Base-by-base conservation (phyloP, 495 filamentous ascomycete genomes). In the Penicillium ucsense region DNA sequence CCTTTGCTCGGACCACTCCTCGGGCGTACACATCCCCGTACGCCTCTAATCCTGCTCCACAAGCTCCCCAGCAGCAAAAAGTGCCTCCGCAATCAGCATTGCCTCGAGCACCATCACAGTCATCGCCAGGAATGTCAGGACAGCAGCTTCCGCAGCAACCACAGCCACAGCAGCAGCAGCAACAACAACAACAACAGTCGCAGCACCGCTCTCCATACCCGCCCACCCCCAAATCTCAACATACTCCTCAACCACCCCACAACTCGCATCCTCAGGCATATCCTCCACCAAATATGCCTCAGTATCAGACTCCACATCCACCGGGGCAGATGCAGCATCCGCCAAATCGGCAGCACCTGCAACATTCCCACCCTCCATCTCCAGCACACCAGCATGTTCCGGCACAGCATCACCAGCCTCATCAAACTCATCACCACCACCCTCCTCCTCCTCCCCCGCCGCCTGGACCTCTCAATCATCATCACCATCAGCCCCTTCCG, bases 1-100 rank as follows among this genome's bases (percentile, higher is more conserved):
- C 69, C 27, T 71, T 73, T 47, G 65, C 66, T 20, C 62, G 65
- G 43, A 63, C 64, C 9, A 60, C 60, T 5, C 63, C 70, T 9
- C 59, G 65, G 27, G 66, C 66, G 11, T 73, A 71, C 48, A 70
- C 63, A 29, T 70, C 67, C 32, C 63, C 65, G 31, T 72, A 74
- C 49, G 64, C 71, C 41, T 68, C 66, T 43, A 63, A 67, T 42
- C 62, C 67, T 9, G 53, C 70, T 38, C 50, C 67, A 20, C 59
- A 66, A 46, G 47, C 60, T 27, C 50, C 60, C 40, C 68, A 62
- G 36, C 35, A 55, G 12, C 51, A 50, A 29, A 59, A 66, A 47
- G 51, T 63, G 43, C 41, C n/a, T 33, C 41, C 41, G 10, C 67
- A 20, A 20, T 20, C 20, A 67, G 43, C 53, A 56, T 28, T 56